These are phyloP conservation scores for cucumber (Cucumis sativus) DNA, from an alignment of 306 rosid genomes.

Conservation along the genomic window DNA sequence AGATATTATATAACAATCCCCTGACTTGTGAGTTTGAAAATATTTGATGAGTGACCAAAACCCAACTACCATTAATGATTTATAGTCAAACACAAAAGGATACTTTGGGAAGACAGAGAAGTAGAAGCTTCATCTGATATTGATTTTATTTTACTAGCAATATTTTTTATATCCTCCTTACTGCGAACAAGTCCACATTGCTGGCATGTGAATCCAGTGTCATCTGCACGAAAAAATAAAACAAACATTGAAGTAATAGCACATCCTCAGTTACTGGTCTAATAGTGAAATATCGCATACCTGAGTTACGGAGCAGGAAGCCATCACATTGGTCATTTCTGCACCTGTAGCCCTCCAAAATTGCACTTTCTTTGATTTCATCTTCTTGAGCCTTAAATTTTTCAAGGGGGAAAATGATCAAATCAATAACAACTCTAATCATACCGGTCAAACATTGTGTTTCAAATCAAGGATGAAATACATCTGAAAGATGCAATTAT, in stretches of 20 bases:
- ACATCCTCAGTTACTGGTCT: background rate
- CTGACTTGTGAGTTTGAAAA: background rate
- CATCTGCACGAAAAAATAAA: conserved; percentile 32
- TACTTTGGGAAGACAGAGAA: conserved; percentile 35
- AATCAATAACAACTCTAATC: conserved; percentile 9
- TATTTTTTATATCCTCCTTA: conserved; percentile 50
- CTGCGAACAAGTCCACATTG: conserved; percentile 54
- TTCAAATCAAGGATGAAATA: conserved; percentile 5
- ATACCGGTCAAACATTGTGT: background rate
- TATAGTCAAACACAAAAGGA: conserved; percentile 33
- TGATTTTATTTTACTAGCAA: conserved; percentile 45
- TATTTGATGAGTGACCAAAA: background rate
- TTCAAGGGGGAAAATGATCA: conserved; percentile 13
- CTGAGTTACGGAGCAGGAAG: conserved; percentile 60
- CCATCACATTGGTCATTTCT: conserved; percentile 55
- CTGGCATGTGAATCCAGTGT: conserved; percentile 62
- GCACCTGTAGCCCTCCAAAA: conserved; percentile 80
- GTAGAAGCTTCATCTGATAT: conserved; percentile 38
- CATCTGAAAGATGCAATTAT: conserved; percentile 8
- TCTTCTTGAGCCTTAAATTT: conserved; percentile 44
- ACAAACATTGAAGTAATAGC: background rate
- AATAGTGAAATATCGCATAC: conserved; percentile 27
- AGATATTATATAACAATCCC: too few species aligned
- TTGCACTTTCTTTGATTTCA: conserved; percentile 66
- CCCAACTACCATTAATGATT: background rate